Conservation (phyloP, 2,329 filamentous ascomycete genomes). For the Neurospora sp. region DNA sequence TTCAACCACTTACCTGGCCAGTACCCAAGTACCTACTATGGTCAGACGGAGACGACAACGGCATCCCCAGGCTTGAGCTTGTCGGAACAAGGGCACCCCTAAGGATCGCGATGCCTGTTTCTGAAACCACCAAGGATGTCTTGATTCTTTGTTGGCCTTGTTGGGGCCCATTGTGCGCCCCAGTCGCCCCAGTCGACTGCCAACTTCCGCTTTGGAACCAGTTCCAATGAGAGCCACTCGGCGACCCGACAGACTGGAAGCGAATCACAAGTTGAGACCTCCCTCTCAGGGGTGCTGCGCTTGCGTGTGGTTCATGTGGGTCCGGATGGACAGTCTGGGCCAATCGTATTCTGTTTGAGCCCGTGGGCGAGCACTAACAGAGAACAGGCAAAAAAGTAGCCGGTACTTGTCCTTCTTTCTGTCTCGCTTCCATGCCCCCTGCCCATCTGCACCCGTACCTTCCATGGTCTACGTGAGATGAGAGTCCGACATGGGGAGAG, state of each 20-base stretch:
- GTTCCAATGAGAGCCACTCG: background rate
- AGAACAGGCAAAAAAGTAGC: background rate
- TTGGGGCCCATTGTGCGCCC: background rate
- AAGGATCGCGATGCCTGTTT: background rate
- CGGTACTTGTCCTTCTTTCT: background rate
- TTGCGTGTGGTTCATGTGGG: background rate
- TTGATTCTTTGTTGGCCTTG: background rate
- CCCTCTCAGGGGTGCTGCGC: background rate
- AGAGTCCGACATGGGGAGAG: background rate
- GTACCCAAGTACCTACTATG: background rate
- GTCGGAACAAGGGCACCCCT: background rate
- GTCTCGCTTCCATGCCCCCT: background rate
- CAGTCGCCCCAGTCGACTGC: background rate
- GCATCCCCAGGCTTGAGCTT: background rate
- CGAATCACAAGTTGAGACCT: background rate
- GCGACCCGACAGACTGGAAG: conserved; percentile 2
- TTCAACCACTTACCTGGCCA: background rate
- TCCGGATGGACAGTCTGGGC: background rate
- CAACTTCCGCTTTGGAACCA: background rate
- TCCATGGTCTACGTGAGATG: background rate
- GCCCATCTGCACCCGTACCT: background rate
- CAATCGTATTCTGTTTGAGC: background rate
- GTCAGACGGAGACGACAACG: background rate
- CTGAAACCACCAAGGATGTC: background rate
- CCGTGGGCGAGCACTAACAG: background rate